A percentile compares a stretch with the other conserved stretches of the same genome.
Conservation (phyloP, 2,329 filamentous ascomycete species). For the Ophiosphaerella korrae region DNA sequence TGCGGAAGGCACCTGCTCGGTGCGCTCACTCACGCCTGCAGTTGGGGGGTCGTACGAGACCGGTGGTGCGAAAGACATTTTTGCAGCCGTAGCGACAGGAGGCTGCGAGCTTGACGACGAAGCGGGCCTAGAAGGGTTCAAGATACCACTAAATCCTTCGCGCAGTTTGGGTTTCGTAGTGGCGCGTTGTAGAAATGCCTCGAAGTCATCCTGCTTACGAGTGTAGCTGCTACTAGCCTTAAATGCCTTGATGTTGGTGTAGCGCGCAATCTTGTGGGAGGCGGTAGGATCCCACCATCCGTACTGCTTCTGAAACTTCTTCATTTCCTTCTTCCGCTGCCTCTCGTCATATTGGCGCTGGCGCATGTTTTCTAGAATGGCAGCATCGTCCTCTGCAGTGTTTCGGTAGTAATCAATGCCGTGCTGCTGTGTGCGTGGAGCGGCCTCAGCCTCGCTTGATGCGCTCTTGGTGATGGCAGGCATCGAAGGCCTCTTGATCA, state of each 20-base stretch:
- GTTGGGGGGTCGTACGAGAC: slow-evolving; percentile 28
- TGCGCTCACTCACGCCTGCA: not conserved
- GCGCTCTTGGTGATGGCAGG: slow-evolving; percentile 17
- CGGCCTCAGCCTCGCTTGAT: slow-evolving; percentile 18
- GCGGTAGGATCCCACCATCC: slow-evolving; percentile 57
- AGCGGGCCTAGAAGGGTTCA: slow-evolving; percentile 11
- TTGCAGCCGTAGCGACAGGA: slow-evolving; percentile 6
- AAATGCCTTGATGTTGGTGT: slow-evolving; percentile 36
- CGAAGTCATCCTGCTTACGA: slow-evolving; percentile 31
- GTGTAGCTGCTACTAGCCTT: slow-evolving; percentile 30
- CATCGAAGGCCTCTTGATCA: slow-evolving; percentile 32
- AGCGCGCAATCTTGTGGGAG: slow-evolving; percentile 29
- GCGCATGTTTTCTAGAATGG: slow-evolving; percentile 67
- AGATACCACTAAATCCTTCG: slow-evolving; percentile 16
- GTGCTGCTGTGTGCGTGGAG: slow-evolving; percentile 22
- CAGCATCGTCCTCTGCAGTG: slow-evolving; percentile 79
- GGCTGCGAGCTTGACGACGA: slow-evolving; percentile 21
- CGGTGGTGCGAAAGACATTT: slow-evolving; percentile 56
- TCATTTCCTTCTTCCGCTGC: slow-evolving; percentile 63
- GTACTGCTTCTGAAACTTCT: slow-evolving; percentile 76
- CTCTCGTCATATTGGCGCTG: slow-evolving; percentile 74
- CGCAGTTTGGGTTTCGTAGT: slow-evolving; percentile 14
- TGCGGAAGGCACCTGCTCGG: slow-evolving; percentile 11
- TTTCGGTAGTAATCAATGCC: slow-evolving; percentile 66
- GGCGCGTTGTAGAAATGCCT: slow-evolving; percentile 26